Base-by-base conservation (phyloP, 805 yeast genomes). In the Tetrapisispora phaffii region DNA sequence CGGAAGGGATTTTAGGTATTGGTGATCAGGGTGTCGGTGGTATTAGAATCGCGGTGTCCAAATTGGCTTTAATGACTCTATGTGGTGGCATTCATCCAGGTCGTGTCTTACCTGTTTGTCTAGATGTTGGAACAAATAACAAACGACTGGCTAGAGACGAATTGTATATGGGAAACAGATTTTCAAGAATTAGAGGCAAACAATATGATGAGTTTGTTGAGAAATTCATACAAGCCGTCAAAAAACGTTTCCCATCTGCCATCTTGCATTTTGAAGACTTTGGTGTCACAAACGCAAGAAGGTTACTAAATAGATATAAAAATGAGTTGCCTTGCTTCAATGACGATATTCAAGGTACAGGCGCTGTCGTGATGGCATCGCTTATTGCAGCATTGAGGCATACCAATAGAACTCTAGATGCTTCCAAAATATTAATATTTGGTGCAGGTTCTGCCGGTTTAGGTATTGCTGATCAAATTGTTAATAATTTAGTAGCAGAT, bases 21-120 rank as follows among this genome's bases (percentile, higher is more conserved):
- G 98, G 98, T 51, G 97, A 93, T 67, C 97, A 90, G 70, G 97
- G 98, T 67, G 95, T 86, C 34, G 97, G 97, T 56, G 96, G 96
- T 60, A 76, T 88, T 48, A 83, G 97, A 66, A 90, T 93, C 50
- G 76, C 95, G 44, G 82, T 86, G 54, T 90, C 97, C 43, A 93
- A 93, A 65, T 77, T 90, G 56, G 95, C 94, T 13, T 73, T 90
- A 48, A 90, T 90, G 97, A 90, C 97, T 20, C 72, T 89, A 34
- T 90, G 98, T 71, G 97, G 85, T 46, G 98, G 97, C 64, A 76
- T 90, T 48, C 96, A 90, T 62, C 97, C 97, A n/a, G 94, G 94
- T 55, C 79, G 97, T 66, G 90, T 84, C 19, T 73, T 93, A 55
- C 95, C 97, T 8, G 85, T 89, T 37, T 86, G 86, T 46, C 69